These are phyloP conservation scores for Zancudomyces culisetae DNA, from an alignment of 371 early-diverging fungal genomes.

Conservation along the genomic window DNA sequence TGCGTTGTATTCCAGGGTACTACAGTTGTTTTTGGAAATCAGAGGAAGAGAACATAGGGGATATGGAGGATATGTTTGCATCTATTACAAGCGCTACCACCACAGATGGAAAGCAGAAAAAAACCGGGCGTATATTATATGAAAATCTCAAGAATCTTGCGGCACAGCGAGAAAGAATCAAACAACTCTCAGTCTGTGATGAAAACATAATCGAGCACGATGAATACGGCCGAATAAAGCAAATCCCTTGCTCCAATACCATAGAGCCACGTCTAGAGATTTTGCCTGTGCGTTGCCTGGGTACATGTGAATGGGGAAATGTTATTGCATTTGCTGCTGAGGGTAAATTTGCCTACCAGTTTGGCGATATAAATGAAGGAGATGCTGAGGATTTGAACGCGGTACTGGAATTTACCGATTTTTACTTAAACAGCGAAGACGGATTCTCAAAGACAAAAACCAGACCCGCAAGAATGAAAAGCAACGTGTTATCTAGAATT, in stretches of 20 bases:
- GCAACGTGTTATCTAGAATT: neutral
- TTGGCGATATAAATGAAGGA: conserved; percentile 21
- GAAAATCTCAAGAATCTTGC: conserved; percentile 18
- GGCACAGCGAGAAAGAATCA: conserved; percentile 17
- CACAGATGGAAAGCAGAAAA: conserved; percentile 16
- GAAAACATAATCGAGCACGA: conserved; percentile 13
- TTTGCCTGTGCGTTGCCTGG: conserved; percentile 20
- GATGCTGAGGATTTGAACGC: conserved; percentile 22
- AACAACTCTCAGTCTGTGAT: conserved; percentile 16
- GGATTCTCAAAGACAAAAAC: conserved; percentile 2
- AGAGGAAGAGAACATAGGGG: too few species aligned
- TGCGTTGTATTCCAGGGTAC: conserved; percentile 16
- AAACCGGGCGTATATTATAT: conserved; percentile 22
- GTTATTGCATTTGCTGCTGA: conserved; percentile 18
- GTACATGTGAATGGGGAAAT: conserved; percentile 19
- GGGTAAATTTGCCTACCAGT: conserved; percentile 22
- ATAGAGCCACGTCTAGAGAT: too few species aligned
- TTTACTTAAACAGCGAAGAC: conserved; percentile 10
- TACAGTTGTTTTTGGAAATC: conserved; percentile 14
- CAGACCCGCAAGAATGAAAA: neutral
- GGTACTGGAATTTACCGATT: conserved; percentile 21
- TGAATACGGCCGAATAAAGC: too few species aligned
- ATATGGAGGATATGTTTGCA: conserved; percentile 21
- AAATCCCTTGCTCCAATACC: too few species aligned
- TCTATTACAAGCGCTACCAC: conserved; percentile 18